These are phyloP conservation scores for Alternaria arbusti DNA, from an alignment of 2,329 filamentous ascomycete genomes.

Conservation along the genomic window DNA sequence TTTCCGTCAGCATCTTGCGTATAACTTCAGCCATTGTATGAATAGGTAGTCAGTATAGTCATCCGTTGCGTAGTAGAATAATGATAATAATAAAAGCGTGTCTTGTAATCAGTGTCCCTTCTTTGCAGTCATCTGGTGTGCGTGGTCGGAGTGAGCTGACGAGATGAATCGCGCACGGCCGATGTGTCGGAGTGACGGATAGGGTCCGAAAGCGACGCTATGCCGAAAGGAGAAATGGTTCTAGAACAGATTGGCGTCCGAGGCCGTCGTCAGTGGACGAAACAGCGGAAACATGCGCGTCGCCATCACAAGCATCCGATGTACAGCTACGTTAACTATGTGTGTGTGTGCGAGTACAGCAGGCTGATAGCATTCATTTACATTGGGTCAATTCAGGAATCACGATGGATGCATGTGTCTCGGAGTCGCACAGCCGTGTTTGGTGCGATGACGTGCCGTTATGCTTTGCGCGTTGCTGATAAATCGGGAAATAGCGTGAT, in stretches of 20 bases:
- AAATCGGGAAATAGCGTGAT: constrained; percentile 26
- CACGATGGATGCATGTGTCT: not conserved
- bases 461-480: constrained; percentile 30
- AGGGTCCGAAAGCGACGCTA: not conserved
- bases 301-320: not conserved
- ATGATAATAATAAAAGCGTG: constrained; percentile 1
- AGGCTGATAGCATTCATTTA: not conserved
- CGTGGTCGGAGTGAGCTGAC: not conserved
- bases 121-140: not conserved
- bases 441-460: constrained; percentile 22
- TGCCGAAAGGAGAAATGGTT: not conserved
- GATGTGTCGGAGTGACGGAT: constrained; percentile 1
- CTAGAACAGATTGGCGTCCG: constrained; percentile 7
- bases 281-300: constrained; percentile 2
- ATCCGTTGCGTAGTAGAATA: constrained; percentile 7
- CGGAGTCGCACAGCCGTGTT: not conserved
- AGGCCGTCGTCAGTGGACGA: not conserved
- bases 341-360: not conserved
- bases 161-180: not conserved
- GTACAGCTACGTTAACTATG: not conserved
- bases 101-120: not conserved
- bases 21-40: constrained; percentile 13
- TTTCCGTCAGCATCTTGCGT: constrained; percentile 3
- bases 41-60: constrained; percentile 13
- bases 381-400: not conserved